phyloP scores from a whole-genome alignment of 305 asterid species.

The Vinca major region DNA sequence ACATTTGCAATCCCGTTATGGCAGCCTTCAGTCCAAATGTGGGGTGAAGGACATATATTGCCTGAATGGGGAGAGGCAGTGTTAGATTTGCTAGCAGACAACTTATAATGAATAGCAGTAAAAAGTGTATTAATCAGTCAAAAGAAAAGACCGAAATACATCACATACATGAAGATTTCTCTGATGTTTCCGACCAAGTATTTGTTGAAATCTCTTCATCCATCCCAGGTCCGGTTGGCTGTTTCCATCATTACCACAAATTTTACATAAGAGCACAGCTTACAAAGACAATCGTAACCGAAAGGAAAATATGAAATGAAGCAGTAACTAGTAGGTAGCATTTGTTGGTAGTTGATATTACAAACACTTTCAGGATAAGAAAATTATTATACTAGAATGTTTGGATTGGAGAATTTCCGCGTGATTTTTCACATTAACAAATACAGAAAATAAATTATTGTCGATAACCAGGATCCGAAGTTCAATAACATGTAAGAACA shows the following conservation, averaged over 20 bases:
- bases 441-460: background rate
- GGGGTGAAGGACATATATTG: constrained; percentile 31
- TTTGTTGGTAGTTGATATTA: too few species aligned
- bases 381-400: background rate
- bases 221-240: constrained; percentile 98
- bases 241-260: constrained; percentile 20
- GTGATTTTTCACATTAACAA: background rate
- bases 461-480: background rate
- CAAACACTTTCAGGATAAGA: too few species aligned
- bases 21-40: constrained; percentile 33
- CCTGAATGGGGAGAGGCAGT: constrained; percentile 13
- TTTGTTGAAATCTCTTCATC: constrained; percentile 84
- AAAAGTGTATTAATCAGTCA: background rate
- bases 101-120: background rate
- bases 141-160: background rate
- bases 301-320: too few species aligned
- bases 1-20: constrained; percentile 22
- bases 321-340: too few species aligned
- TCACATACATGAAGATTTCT: constrained; percentile 78
- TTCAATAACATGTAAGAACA: constrained; percentile 16
- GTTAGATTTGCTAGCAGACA: constrained; percentile 2
- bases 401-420: background rate
- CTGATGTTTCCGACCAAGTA: constrained; percentile 93
- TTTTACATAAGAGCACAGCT: background rate
- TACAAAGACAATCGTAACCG: too few species aligned